Evolutionary conservation across 345 rosid genomes (phyloP).

Genomic region (Syzygium aromaticum): DNA sequence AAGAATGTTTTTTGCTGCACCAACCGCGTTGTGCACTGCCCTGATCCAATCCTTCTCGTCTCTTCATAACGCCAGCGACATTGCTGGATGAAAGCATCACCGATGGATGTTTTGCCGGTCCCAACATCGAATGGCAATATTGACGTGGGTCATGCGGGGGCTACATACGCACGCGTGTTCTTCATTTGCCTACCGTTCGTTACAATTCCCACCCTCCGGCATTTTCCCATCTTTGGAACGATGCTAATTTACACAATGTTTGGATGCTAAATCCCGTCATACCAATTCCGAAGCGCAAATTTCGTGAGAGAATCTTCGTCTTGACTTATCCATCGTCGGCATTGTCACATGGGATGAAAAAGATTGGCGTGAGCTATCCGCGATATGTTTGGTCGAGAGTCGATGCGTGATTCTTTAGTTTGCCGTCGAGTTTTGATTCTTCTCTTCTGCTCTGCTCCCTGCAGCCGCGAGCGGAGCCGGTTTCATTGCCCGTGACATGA

Average conservation of each 20-base stretch:
- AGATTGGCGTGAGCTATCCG: background rate
- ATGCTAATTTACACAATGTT: background rate
- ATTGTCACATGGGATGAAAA: background rate
- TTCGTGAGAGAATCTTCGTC: background rate
- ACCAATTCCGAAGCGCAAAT: background rate
- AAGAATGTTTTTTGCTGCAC: background rate
- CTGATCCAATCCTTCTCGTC: background rate
- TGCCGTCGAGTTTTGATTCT: background rate
- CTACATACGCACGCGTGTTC: background rate
- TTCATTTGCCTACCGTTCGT: background rate
- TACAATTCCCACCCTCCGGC: background rate
- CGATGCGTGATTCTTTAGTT: background rate
- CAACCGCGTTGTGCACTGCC: fast-evolving
- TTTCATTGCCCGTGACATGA: conserved; percentile 86
- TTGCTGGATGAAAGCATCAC: background rate
- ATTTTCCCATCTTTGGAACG: background rate
- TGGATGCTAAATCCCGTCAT: background rate
- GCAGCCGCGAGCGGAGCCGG: conserved; percentile 93
- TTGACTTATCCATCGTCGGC: background rate
- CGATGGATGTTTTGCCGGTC: background rate
- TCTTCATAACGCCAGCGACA: background rate
- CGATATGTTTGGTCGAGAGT: background rate
- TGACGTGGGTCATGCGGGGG: background rate
- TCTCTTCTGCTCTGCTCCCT: background rate
- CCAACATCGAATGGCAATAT: background rate